A percentile compares a stretch with the other conserved stretches of the same genome.
Conservation (phyloP, 208 protist species). For the Acanthamoeba royreba region DNA sequence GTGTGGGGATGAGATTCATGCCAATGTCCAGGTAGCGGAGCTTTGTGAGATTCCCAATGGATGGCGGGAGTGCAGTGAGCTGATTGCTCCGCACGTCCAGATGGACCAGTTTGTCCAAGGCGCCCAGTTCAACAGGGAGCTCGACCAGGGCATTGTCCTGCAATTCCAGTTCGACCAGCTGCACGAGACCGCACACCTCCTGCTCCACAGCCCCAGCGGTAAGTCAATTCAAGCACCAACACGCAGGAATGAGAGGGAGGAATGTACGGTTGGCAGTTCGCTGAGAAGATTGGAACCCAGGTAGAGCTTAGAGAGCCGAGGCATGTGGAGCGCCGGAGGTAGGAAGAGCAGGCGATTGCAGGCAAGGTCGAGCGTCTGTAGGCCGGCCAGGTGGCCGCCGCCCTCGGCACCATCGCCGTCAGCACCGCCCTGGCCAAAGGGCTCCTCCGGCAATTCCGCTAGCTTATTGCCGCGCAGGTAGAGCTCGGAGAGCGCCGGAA, state of each 20-base stretch:
- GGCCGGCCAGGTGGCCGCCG: neutral
- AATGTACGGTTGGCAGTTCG: neutral
- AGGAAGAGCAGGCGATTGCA: slow-evolving; percentile 10
- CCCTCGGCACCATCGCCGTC: neutral
- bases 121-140: neutral
- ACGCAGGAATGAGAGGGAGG: neutral
- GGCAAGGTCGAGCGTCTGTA: slow-evolving; percentile 9
- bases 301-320: neutral
- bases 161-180: slow-evolving; percentile 11
- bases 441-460: neutral
- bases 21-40: neutral
- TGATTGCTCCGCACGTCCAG: slow-evolving; percentile 22
- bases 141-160: slow-evolving; percentile 11
- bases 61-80: neutral
- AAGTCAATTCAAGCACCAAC: too few relatives aligned
- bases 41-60: neutral
- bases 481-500: neutral
- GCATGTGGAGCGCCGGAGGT: neutral
- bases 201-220: neutral
- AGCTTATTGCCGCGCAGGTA: neutral
- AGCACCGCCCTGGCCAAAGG: neutral
- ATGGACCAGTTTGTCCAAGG: neutral
- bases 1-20: slow-evolving; percentile 1
- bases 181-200: neutral
- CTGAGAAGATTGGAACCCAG: slow-evolving; percentile 19